These are phyloP conservation scores for Phallus indusiatus DNA, from an alignment of 768 basidiomycete species.

Conservation along the genomic window DNA sequence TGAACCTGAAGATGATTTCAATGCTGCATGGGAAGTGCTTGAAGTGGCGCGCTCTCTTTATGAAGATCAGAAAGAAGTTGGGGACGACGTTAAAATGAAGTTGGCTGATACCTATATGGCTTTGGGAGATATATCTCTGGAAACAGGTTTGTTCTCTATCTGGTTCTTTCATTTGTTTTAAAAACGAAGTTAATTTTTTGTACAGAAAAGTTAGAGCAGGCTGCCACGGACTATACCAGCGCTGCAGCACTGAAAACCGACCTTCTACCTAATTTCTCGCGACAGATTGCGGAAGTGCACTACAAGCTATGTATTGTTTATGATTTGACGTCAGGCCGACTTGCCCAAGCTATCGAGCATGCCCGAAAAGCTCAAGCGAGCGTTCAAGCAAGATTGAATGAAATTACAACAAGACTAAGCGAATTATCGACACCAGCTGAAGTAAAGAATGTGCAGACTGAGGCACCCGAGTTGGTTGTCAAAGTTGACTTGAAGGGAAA, in stretches of 20 bases:
- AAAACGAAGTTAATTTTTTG: background rate
- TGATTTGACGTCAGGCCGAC: slow-evolving; percentile 78
- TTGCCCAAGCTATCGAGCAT: slow-evolving; percentile 73
- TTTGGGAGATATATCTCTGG: slow-evolving; percentile 92
- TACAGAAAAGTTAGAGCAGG: slow-evolving; percentile 92
- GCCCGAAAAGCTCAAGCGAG: slow-evolving; percentile 74
- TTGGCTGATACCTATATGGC: slow-evolving; percentile 86
- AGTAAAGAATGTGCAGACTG: slow-evolving; percentile 17
- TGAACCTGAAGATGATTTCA: slow-evolving; percentile 94
- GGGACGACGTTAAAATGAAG: slow-evolving; percentile 57
- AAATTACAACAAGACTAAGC: slow-evolving; percentile 44
- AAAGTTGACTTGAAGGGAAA: slow-evolving; percentile 68
- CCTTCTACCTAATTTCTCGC: slow-evolving; percentile 77
- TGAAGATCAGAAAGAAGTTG: slow-evolving; percentile 45
- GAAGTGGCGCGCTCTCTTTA: slow-evolving; percentile 88
- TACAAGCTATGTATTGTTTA: slow-evolving; percentile 92
- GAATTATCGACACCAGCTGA: slow-evolving; percentile 19
- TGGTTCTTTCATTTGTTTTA: background rate
- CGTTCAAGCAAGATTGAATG: slow-evolving; percentile 55
- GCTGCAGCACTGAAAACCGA: slow-evolving; percentile 64
- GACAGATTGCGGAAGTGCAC: slow-evolving; percentile 89
- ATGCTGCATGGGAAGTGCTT: slow-evolving; percentile 96
- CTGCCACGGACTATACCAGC: slow-evolving; percentile 76
- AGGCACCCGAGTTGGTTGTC: background rate
- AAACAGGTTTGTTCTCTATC: slow-evolving; percentile 62